phyloP scores from a whole-genome alignment of 2,329 filamentous ascomycete species.

The Emericellopsis atlantica region DNA sequence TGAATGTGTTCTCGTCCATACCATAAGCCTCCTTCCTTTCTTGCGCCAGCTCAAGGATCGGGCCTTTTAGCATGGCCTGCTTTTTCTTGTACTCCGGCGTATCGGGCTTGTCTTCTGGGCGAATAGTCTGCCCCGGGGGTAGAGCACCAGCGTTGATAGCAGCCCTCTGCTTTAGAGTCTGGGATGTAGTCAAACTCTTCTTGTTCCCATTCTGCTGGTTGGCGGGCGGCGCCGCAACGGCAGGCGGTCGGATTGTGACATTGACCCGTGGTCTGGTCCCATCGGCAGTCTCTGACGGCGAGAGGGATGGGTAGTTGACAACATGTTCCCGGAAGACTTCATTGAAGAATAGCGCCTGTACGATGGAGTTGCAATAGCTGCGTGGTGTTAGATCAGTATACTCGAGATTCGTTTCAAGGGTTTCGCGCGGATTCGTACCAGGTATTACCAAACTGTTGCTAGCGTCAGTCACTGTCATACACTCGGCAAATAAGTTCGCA shows the following conservation, averaged over 20 bases:
- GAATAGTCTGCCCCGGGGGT: slow-evolving; percentile 32
- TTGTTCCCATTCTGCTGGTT: slow-evolving; percentile 23
- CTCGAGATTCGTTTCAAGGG: slow-evolving; percentile 3
- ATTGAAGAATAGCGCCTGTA: slow-evolving; percentile 95
- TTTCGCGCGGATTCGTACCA: slow-evolving; percentile 48
- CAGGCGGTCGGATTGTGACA: slow-evolving; percentile 45
- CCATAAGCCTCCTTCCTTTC: slow-evolving; percentile 72
- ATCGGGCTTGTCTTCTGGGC: slow-evolving; percentile 87
- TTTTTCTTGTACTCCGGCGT: slow-evolving; percentile 98
- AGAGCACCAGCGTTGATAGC: slow-evolving; percentile 40
- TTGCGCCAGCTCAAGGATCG: slow-evolving; percentile 72
- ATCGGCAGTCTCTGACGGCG: slow-evolving; percentile 57
- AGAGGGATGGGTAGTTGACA: slow-evolving; percentile 72
- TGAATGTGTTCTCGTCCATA: slow-evolving; percentile 93
- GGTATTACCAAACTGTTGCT: slow-evolving; percentile 82
- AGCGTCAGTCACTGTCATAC: background rate
- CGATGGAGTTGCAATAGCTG: slow-evolving; percentile 97
- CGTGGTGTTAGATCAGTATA: slow-evolving; percentile 8
- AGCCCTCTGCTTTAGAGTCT: slow-evolving; percentile 43
- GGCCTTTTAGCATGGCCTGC: slow-evolving; percentile 76
- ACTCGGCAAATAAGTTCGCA: background rate
- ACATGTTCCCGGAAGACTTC: slow-evolving; percentile 88
- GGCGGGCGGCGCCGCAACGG: slow-evolving; percentile 28
- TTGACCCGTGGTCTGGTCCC: slow-evolving; percentile 42
- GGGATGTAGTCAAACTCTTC: slow-evolving; percentile 40